A percentile compares a stretch with the other conserved stretches of the same genome.
phyloP scores from a whole-genome alignment of 2,329 filamentous ascomycete genomes.

The Diplodia intermedia region DNA sequence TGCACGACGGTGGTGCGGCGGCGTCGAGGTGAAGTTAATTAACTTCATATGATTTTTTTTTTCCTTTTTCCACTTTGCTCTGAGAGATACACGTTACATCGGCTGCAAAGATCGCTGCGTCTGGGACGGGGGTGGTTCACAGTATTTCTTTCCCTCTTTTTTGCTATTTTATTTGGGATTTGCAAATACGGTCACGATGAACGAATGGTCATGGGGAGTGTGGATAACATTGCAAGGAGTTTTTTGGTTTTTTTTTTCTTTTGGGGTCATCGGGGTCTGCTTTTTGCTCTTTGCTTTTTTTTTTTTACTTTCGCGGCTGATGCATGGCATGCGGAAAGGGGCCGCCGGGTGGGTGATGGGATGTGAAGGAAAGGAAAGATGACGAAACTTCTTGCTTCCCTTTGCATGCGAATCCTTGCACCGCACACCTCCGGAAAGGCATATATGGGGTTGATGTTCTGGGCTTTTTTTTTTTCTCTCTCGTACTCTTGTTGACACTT shows the following conservation, averaged over 20 bases:
- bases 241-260: neutral
- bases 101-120: neutral
- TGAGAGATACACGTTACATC: too few species aligned
- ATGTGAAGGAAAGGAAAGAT: too few species aligned
- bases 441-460: too few species aligned
- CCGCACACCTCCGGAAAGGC: too few species aligned
- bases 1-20: neutral
- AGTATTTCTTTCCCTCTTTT: conserved; percentile 7
- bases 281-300: neutral
- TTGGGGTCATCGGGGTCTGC: neutral
- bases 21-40: neutral
- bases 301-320: neutral
- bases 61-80: too few species aligned
- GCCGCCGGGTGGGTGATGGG: too few species aligned
- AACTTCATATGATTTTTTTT: too few species aligned
- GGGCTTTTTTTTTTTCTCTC: too few species aligned
- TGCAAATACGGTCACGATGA: conserved; percentile 18
- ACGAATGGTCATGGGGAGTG: neutral
- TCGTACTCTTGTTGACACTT: too few species aligned
- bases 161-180: neutral
- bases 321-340: too few species aligned
- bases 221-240: neutral
- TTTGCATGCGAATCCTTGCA: too few species aligned
- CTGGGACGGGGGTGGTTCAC: neutral
- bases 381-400: too few species aligned